A percentile compares a stretch with the other conserved stretches of the same genome.
These are phyloP conservation scores for Fusarium bactridioides DNA, from an alignment of 2,329 filamentous ascomycete genomes.

Conservation along the genomic window DNA sequence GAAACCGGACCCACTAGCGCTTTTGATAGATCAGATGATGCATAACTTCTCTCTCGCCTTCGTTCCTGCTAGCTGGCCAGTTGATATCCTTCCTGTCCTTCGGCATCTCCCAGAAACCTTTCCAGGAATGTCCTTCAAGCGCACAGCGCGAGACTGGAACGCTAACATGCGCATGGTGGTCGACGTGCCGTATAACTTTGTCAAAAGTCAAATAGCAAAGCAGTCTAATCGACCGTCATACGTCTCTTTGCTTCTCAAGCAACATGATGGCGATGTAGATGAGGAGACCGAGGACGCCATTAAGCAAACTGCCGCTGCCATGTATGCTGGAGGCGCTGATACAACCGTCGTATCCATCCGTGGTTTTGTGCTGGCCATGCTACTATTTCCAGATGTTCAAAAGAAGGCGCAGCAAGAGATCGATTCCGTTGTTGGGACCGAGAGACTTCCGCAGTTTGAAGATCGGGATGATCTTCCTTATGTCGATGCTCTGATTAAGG, in stretches of 20 bases:
- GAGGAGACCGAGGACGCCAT: not conserved
- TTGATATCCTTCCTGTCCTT: constrained; percentile 40
- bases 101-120: constrained; percentile 37
- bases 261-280: not conserved
- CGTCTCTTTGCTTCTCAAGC: constrained; percentile 31
- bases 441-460: constrained; percentile 33
- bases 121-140: constrained; percentile 41
- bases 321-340: constrained; percentile 1
- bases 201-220: constrained; percentile 27
- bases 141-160: constrained; percentile 32
- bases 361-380: constrained; percentile 27
- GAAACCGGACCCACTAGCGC: constrained; percentile 34
- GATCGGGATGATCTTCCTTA: constrained; percentile 42
- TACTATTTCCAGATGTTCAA: constrained; percentile 21
- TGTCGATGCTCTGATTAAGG: constrained; percentile 41
- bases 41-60: not conserved
- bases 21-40: constrained; percentile 27
- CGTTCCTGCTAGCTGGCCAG: not conserved
- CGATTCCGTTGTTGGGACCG: constrained; percentile 31
- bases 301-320: not conserved
- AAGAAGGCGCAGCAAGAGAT: constrained; percentile 38
- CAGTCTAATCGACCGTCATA: constrained; percentile 21
- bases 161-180: not conserved
- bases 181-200: constrained; percentile 38
- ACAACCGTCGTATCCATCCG: not conserved